Base-by-base conservation (phyloP, 108 stramenopile genomes). In the Pseudonitzschia multiseries region DNA sequence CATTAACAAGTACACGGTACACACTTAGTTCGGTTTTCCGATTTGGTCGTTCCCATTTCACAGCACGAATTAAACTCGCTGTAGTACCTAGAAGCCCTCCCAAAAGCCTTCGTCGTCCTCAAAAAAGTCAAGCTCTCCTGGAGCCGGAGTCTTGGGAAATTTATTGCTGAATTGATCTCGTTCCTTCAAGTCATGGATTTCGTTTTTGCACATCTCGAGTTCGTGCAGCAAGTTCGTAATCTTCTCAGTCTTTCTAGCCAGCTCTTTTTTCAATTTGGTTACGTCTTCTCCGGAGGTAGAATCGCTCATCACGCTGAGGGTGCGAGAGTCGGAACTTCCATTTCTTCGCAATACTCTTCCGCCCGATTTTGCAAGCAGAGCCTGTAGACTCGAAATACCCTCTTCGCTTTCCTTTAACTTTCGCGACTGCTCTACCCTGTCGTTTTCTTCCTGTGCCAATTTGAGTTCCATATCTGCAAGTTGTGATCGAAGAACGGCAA, bases 71-170 rank as follows among this genome's bases (percentile, higher is more conserved):
- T 8, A 8, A 4, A 51, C 26, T 24, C 24, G 54, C 22, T 24
- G 2, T 21, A 56, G 1, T 8, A 32, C 4, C 59, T 62, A 40
- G 33, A 62, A 69, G 17, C 0, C 29, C 28, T 28, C 52, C 73
- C 73, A 74, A 56, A 74, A 70, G 36, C 71, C 79, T 12, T 74
- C 71, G 18, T 76, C 75, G 28, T 73, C 57, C 12, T 71, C 70
- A 41, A 72, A 77, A 52, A 81, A 81, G 31, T 77, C 75, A 20
- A 40, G 36, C 24, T 77, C 80, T 28, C 60, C 70, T 18, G 50
- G 44, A 33, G 69, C 62, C 0, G 57, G 61, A 14, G 44, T 61
- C 17, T 2, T 54, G 8, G 69, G 51, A 33, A 68, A 68, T 5
- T 51, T 12, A 28, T 52, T 48, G 32, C 27, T 31, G 32, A 69